Evolutionary conservation across 2,329 filamentous ascomycete species (phyloP).

Genomic region (Sarocladium oryzae): DNA sequence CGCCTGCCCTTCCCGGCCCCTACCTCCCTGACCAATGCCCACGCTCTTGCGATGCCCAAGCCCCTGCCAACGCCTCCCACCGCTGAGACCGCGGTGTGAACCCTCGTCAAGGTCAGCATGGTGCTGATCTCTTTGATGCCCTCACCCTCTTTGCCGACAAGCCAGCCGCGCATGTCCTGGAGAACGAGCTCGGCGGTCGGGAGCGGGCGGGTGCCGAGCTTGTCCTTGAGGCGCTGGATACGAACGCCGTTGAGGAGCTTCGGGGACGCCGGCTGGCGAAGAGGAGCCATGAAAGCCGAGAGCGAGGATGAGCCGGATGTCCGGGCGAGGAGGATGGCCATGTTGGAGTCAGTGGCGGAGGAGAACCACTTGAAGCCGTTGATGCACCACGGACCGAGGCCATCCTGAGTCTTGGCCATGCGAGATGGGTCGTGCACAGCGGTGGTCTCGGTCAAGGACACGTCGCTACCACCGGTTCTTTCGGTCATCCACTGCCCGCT

Average conservation of each 20-base stretch:
- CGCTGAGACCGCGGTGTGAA: slow-evolving; percentile 49
- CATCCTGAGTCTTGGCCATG: slow-evolving; percentile 13
- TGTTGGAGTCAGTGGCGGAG: slow-evolving; percentile 28
- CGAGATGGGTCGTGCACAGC: slow-evolving; percentile 29
- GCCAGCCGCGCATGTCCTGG: slow-evolving; percentile 54
- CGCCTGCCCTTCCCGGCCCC: slow-evolving; percentile 36
- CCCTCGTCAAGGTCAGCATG: slow-evolving; percentile 60
- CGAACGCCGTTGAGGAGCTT: slow-evolving; percentile 57
- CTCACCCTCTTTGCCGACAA: slow-evolving; percentile 59
- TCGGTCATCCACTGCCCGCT: slow-evolving; percentile 77
- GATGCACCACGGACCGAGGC: slow-evolving; percentile 53
- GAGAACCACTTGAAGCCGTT: slow-evolving; percentile 60
- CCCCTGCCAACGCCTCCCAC: slow-evolving; percentile 49
- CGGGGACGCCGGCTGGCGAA: slow-evolving; percentile 28
- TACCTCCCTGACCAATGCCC: slow-evolving; percentile 49
- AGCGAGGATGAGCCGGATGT: slow-evolving; percentile 40
- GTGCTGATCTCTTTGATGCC: slow-evolving; percentile 63
- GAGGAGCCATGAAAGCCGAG: slow-evolving; percentile 59
- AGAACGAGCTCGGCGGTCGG: slow-evolving; percentile 69
- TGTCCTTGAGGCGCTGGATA: slow-evolving; percentile 66
- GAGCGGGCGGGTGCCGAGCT: slow-evolving; percentile 62
- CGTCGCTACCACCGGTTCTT: slow-evolving; percentile 61
- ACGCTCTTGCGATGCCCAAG: slow-evolving; percentile 51
- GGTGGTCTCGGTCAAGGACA: slow-evolving; percentile 60
- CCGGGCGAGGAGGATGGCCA: slow-evolving; percentile 58